A percentile compares a stretch with the other conserved stretches of the same genome.
Evolutionary conservation across 805 yeast species (phyloP).

Genomic region (Hanseniaspora hatyaiensis): DNA sequence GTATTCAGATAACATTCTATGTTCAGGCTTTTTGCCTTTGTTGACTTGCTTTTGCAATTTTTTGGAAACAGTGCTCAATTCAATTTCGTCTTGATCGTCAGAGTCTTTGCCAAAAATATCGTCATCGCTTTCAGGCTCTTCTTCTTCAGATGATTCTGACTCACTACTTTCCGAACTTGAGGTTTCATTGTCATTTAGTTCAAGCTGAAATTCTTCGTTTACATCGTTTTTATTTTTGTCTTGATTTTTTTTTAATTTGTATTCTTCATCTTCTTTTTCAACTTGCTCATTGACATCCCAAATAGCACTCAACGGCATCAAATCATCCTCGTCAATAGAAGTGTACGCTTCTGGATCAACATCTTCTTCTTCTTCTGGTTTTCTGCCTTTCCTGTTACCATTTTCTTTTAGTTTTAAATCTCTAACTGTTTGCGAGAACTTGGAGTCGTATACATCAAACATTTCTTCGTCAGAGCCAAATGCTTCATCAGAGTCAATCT

Average conservation of each 20-base stretch:
- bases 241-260: slow-evolving; percentile 24
- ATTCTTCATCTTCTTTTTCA: slow-evolving; percentile 20
- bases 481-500: slow-evolving; percentile 78
- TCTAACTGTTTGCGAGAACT: slow-evolving; percentile 57
- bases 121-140: slow-evolving; percentile 23
- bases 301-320: slow-evolving; percentile 70
- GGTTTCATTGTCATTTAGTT: slow-evolving; percentile 23
- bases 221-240: slow-evolving; percentile 21
- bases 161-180: slow-evolving; percentile 18
- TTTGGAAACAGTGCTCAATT: slow-evolving; percentile 41
- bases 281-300: slow-evolving; percentile 73
- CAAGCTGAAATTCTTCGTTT: slow-evolving; percentile 20
- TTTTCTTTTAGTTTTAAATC: slow-evolving; percentile 37
- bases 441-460: slow-evolving; percentile 49
- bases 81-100: slow-evolving; percentile 36
- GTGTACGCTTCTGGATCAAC: slow-evolving; percentile 54
- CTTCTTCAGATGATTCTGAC: slow-evolving; percentile 14
- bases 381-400: slow-evolving; percentile 21
- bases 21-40: slow-evolving; percentile 36
- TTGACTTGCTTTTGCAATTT: slow-evolving; percentile 29
- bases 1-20: slow-evolving; percentile 38
- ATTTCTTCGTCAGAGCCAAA: slow-evolving; percentile 68
- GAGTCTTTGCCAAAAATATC: slow-evolving; percentile 22
- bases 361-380: slow-evolving; percentile 32
- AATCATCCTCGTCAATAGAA: slow-evolving; percentile 64